These are phyloP conservation scores for Schwanniomyces yamadae DNA, from an alignment of 805 yeast genomes.

Conservation along the genomic window DNA sequence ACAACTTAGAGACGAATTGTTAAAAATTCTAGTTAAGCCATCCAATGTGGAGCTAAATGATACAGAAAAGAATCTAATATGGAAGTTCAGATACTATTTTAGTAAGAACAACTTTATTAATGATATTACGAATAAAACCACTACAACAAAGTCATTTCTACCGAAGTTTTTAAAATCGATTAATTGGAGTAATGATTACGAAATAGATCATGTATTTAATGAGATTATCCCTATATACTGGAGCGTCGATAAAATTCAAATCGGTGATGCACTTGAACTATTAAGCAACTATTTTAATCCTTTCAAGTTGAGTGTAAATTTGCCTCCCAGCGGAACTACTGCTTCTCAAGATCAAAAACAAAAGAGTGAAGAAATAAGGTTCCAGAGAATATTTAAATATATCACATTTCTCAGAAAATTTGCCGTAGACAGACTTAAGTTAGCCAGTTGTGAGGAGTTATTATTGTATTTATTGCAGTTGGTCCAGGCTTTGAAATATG, in stretches of 20 bases:
- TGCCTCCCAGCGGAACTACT: constrained; percentile 4
- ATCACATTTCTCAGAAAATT: constrained; percentile 71
- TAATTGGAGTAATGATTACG: constrained; percentile 83
- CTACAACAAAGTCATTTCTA: constrained; percentile 38
- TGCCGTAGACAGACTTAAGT: constrained; percentile 80
- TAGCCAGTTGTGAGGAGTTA: constrained; percentile 78
- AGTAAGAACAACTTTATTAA: constrained; percentile 51
- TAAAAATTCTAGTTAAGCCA: constrained; percentile 68
- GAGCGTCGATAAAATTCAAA: constrained; percentile 66
- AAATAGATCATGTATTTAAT: constrained; percentile 70
- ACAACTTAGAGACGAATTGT: constrained; percentile 70
- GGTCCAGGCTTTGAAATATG: constrained; percentile 89
- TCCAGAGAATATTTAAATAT: constrained; percentile 30
- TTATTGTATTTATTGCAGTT: constrained; percentile 81
- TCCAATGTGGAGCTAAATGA: constrained; percentile 80
- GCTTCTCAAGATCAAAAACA: constrained; percentile 10
- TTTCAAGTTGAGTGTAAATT: constrained; percentile 21
- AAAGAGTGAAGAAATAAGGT: constrained; percentile 27
- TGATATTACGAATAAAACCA: constrained; percentile 16
- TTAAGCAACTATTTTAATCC: constrained; percentile 75
- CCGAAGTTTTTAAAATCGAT: constrained; percentile 85
- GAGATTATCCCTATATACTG: constrained; percentile 64
- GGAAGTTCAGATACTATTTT: constrained; percentile 85
- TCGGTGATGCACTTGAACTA: constrained; percentile 83
- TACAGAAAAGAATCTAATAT: constrained; percentile 79